A percentile compares a stretch with the other conserved stretches of the same genome.
phyloP scores from a whole-genome alignment of 495 filamentous ascomycete genomes.

The Trypethelium eluteriae region DNA sequence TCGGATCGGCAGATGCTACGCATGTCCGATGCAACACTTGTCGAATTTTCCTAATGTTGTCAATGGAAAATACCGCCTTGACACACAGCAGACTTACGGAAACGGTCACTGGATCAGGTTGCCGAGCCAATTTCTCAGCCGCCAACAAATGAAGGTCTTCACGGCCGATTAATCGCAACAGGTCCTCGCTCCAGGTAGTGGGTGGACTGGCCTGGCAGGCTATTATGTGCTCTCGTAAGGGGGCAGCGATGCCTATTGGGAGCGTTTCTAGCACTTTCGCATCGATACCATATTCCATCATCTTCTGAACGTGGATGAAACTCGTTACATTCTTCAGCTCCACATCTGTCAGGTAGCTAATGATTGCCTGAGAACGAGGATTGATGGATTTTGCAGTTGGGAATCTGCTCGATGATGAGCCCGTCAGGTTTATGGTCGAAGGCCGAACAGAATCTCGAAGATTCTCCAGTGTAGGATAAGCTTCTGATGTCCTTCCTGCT shows the following conservation, averaged over 20 bases:
- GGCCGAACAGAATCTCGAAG: not conserved
- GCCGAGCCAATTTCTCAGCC: not conserved
- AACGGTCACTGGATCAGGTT: constrained; percentile 43
- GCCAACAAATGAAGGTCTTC: constrained; percentile 52
- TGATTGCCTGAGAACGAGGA: constrained; percentile 1
- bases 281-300: constrained; percentile 54
- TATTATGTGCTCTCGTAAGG: constrained; percentile 75
- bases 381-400: not conserved
- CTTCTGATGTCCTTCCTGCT: constrained; percentile 13
- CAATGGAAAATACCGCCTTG: not conserved
- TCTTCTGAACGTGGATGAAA: constrained; percentile 21
- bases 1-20: constrained; percentile 5
- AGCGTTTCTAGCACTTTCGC: constrained; percentile 62
- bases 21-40: constrained; percentile 3
- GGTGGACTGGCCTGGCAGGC: constrained; percentile 75
- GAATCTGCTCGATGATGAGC: not conserved
- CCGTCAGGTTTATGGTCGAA: not conserved
- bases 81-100: constrained; percentile 4
- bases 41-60: not conserved
- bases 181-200: constrained; percentile 58
- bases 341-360: not conserved
- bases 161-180: constrained; percentile 70
- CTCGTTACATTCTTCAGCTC: not conserved
- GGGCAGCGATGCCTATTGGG: constrained; percentile 70
- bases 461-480: constrained; percentile 22